These are phyloP conservation scores for bread wheat (Triticum aestivum) DNA, from an alignment of 176 grass and related monocot species.

Conservation along the genomic window DNA sequence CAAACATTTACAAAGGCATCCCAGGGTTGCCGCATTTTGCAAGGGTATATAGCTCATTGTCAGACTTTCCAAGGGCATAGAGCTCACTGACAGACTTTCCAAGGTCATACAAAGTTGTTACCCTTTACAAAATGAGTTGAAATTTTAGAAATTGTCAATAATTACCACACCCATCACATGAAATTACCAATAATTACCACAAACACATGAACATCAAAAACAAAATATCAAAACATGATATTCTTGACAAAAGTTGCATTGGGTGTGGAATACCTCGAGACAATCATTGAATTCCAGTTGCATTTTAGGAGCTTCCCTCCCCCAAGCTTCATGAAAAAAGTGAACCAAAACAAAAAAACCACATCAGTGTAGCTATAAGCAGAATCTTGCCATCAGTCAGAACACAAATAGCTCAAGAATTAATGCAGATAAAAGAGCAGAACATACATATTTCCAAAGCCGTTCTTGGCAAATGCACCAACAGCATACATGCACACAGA, in stretches of 20 bases:
- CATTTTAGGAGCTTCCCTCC: too few relatives aligned
- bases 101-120: too few relatives aligned
- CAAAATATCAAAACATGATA: not conserved
- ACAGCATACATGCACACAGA: conserved; percentile 91
- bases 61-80: too few relatives aligned
- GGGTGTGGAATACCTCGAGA: conserved; percentile 59
- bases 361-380: conserved; percentile 76
- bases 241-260: not conserved
- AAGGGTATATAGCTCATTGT: too few relatives aligned
- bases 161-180: too few relatives aligned
- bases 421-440: conserved; percentile 11
- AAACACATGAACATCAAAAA: not conserved
- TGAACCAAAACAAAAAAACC: conserved; percentile 77
- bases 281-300: too few relatives aligned
- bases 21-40: too few relatives aligned
- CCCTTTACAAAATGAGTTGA: too few relatives aligned
- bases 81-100: too few relatives aligned
- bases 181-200: too few relatives aligned
- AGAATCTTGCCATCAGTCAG: conserved; percentile 35
- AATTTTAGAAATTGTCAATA: too few relatives aligned
- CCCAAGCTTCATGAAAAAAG: conserved; percentile 84
- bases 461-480: conserved; percentile 96
- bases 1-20: too few relatives aligned
- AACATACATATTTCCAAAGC: conserved; percentile 86
- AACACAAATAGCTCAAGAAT: conserved; percentile 9